phyloP scores from a whole-genome alignment of 1,284 basidiomycete species.

The Papiliotrema laurentii region DNA sequence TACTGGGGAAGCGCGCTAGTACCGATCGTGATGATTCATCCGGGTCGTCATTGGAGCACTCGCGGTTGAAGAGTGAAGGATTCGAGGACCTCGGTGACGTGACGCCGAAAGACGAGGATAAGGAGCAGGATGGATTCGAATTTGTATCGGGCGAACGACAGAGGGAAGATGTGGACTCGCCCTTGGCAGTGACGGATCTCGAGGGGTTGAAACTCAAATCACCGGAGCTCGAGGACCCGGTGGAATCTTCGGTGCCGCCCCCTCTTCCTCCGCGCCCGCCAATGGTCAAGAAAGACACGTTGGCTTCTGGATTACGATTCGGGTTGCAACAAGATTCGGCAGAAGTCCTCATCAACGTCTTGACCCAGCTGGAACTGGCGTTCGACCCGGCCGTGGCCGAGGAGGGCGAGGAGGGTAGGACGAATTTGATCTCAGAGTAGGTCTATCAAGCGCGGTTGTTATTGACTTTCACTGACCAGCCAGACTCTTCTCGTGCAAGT shows the following conservation, averaged over 20 bases:
- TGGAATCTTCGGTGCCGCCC: conserved; percentile 14
- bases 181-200: conserved; percentile 14
- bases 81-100: conserved; percentile 3
- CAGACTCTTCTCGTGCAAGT: conserved; percentile 84
- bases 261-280: conserved; percentile 58
- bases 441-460: conserved; percentile 10
- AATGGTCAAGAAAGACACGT: conserved; percentile 35
- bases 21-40: conserved; percentile 38
- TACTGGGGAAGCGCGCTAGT: conserved; percentile 40
- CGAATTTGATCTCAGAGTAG: conserved; percentile 75
- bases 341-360: conserved; percentile 98
- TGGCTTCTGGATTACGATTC: conserved; percentile 78
- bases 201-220: conserved; percentile 21
- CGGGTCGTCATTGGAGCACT: conserved; percentile 20
- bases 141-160: not conserved
- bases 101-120: not conserved
- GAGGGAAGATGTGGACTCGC: not conserved
- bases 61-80: conserved; percentile 15
- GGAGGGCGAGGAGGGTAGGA: conserved; percentile 50
- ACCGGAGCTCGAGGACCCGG: conserved; percentile 4
- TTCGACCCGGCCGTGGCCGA: conserved; percentile 57
- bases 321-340: conserved; percentile 98
- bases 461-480: not conserved
- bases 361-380: conserved; percentile 96
- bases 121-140: not conserved